Evolutionary conservation across 495 filamentous ascomycete species (phyloP), one percentile per base, ranked within the genome.

Genomic region (Aeminium ludgeri): DNA sequence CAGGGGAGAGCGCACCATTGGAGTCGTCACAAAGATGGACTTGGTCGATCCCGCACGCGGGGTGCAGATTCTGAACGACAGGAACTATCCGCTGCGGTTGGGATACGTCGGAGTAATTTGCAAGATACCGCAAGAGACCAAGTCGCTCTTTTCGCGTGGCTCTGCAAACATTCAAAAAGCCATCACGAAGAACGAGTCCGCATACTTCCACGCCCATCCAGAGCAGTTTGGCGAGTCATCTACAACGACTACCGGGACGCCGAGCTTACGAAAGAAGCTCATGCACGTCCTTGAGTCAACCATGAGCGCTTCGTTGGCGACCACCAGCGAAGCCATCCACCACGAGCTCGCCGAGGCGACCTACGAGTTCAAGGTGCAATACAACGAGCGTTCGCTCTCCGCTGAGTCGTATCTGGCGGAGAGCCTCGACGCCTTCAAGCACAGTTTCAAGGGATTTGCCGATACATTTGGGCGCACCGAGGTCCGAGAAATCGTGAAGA

Each of bases 331-430:
- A 53, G 82, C 84, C 15, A 94, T 99, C 47, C 80, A 76, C 44
- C 84, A 92, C 51, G 89, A 99, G 57, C 73, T 99, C 0, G 86
- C 95, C 55, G 91, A 99, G 59, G 85, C 89, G 4, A 86, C 84
- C 0, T 99, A 99, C 52, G 89, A 99, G 53, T 96, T 94, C 70
- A 99, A 96, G 56, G 91, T 99, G 15, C 91, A 99, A 58, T 99
- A 99, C 62, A 99, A 96, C 54, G 91, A 99, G 55, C 74, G 89
- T 18, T 82, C 86, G 15, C 64, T 99, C 34, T 89, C 83, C 45
- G 91, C 89, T 0, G 91, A 96, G 57, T 87, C 87, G 10, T 95
- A 99, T 51, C 69, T 99, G 11, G 91, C 89, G 2, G 89, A 93
- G 49, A 87, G 78, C 51, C 67, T 99, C 1, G 89, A 99, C 55